Evolutionary conservation across 805 yeast species (phyloP), one percentile per base, ranked within the genome.

Genomic region (Ogataea ramenticola): DNA sequence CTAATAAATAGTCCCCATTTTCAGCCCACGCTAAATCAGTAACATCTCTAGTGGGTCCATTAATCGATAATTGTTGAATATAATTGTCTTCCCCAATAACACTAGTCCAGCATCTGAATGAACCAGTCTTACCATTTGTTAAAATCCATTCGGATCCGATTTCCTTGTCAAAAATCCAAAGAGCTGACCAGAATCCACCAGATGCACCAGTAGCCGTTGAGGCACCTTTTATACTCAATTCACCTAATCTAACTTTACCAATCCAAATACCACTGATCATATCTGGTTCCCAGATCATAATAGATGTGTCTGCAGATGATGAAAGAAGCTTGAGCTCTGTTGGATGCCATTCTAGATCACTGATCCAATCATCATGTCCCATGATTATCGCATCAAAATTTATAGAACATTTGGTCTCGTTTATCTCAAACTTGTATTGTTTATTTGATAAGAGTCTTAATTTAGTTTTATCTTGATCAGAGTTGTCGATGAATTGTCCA

Each of bases 351-450:
- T 73, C 68, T 39, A 93, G 68, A 10, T 87, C 79, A 2, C 91
- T 79, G 22, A 95, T 82, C 99, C 99, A 93, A 61, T 93, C 99
- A 60, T 93, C 99, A 63, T 93, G 99, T 8, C 99, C 99, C 84
- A 93, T 82, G 22, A 93, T 79, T 47, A 93, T 75, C 0, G 99
- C 96, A 56, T 95, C 99, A 57, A 90, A 88, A 50, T 78, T 79
- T 42, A 89, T 72, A 4, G 83, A 77, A 46, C 76, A 77, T 41
- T 66, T 60, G 2, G 71, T 57, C 20, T 40, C 16, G 9, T 36
- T 55, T 3, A 74, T 55, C 12, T 56, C 52, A 49, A 88, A 79
- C 47, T 77, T 74, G 60, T 85, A 80, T 61, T 81, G 85, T 53
- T 84, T 88, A 64, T 86, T 87, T 16, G 83, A 77, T 46, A 86